phyloP scores from a whole-genome alignment of 108 stramenopile genomes.

The Nitzschia sp. region DNA sequence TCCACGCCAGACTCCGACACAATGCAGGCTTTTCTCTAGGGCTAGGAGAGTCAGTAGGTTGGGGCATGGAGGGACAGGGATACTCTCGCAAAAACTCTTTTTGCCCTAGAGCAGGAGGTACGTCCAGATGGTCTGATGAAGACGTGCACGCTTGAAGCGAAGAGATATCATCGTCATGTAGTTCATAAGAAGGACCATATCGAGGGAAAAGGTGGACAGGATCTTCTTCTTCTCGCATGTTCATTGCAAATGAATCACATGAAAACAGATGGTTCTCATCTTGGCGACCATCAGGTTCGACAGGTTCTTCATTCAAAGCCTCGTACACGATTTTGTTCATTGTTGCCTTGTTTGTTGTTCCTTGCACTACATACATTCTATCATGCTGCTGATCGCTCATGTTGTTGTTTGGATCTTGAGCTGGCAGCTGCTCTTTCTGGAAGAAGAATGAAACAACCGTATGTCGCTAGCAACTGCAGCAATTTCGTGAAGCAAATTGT shows the following conservation, averaged over 20 bases:
- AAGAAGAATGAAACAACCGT: too few species aligned
- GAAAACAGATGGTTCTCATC: slow-evolving; percentile 8
- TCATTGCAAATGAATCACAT: not conserved
- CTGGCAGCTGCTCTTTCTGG: too few species aligned
- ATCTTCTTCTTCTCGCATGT: not conserved
- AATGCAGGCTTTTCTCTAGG: slow-evolving; percentile 15
- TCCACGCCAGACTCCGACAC: slow-evolving; percentile 24
- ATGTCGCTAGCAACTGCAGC: too few species aligned
- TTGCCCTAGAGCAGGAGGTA: not conserved
- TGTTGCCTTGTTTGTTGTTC: too few species aligned
- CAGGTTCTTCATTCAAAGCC: too few species aligned
- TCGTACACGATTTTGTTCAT: too few species aligned
- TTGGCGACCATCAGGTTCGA: not conserved
- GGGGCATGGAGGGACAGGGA: slow-evolving; percentile 5
- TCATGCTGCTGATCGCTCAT: too few species aligned
- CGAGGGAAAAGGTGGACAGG: slow-evolving; percentile 9
- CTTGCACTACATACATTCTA: too few species aligned
- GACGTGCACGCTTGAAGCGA: slow-evolving; percentile 13
- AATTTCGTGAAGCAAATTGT: too few species aligned
- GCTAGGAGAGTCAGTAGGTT: not conserved
- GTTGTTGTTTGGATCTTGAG: too few species aligned
- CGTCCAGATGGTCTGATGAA: not conserved
- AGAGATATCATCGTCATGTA: not conserved
- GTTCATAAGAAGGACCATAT: slow-evolving; percentile 4
- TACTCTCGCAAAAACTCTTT: slow-evolving; percentile 7